Base-by-base conservation (phyloP, 352 stramenopile genomes). In the Hyphochytrium catenoides region DNA sequence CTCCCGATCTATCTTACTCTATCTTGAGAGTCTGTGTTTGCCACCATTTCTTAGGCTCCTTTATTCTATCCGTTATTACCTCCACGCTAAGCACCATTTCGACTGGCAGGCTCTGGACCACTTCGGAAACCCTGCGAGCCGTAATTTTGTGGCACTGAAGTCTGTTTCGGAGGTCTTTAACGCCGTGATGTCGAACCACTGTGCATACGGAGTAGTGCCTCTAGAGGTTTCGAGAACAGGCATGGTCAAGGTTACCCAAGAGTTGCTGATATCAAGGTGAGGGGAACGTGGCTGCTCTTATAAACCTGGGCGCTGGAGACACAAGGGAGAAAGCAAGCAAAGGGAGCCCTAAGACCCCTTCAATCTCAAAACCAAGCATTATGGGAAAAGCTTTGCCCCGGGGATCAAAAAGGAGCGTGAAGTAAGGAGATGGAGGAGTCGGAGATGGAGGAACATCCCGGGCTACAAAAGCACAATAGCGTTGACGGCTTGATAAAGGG, bases 191-290 rank as follows among this genome's bases (percentile, higher is more conserved):
- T 56, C 59, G 9, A 79, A 78, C 43, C 60, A 66, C 31, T 71
- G 66, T 1, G 71, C 69, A 3, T 86, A 72, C 34, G 71, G 66
- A n/a, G 57, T 86, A 12, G 66, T 84, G 12, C 69, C 69, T 4
- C 73, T 86, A 28, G 69, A 86, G 40, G 67, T 82, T 36, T 77
- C 69, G n/a, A 57, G 57, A 31, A 35, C 62, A 9, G 71, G 71
- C 19, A 84, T 84, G 56, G 57, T 73, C 37, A 86, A 86, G 48
- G 67, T 81, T 34, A 83, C 71, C 2, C 71, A 86, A 33, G 38
- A 30, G 1, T 26, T 44, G n/a, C 31, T 44, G 1, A 18, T 18
- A 4, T 41, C 38, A 1, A 40, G 28, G 18, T 24, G 38, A 12
- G 31, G 41, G 18, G 38, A 41, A 14, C 33, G 38, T 19, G 38